Conservation (phyloP, 2,329 filamentous ascomycete species). For the Arthrobotrys sinensis region DNA sequence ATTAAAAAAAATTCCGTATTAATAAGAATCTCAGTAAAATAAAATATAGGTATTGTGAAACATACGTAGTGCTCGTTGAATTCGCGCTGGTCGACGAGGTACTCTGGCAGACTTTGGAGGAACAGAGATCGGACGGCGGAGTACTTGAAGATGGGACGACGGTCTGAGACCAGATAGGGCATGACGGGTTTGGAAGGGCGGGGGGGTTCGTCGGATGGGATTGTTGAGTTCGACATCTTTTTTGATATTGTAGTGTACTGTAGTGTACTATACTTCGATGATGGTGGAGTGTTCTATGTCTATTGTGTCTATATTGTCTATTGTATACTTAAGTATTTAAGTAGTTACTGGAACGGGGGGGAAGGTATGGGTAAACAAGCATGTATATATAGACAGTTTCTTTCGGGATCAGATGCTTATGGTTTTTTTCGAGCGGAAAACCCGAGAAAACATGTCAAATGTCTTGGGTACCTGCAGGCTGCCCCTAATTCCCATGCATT, state of each 20-base stretch:
- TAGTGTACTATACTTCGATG: too few species aligned
- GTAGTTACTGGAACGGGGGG: too few species aligned
- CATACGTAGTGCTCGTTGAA: constrained; percentile 49
- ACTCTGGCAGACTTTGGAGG: constrained; percentile 51
- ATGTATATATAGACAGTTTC: not conserved
- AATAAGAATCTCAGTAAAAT: not conserved
- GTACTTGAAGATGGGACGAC: constrained; percentile 45
- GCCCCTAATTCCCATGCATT: not conserved
- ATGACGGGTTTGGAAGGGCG: constrained; percentile 13
- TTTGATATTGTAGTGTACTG: not conserved
- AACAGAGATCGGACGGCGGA: constrained; percentile 50
- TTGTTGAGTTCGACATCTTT: not conserved
- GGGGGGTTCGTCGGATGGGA: not conserved
- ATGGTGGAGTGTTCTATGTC: too few species aligned
- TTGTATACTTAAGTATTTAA: not conserved
- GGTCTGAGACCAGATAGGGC: constrained; percentile 45
- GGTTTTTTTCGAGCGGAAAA: not conserved
- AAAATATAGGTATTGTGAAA: not conserved
- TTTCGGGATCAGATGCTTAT: constrained; percentile 25
- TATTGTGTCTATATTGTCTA: too few species aligned
- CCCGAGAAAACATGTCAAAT: not conserved
- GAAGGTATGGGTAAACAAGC: not conserved
- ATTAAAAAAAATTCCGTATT: not conserved
- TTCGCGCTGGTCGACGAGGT: constrained; percentile 52
- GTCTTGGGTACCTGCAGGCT: constrained; percentile 21